A percentile compares a stretch with the other conserved stretches of the same genome.
Evolutionary conservation across 192 early-diverging fungal species (phyloP).

Genomic region (Backusella parvicylindrica): DNA sequence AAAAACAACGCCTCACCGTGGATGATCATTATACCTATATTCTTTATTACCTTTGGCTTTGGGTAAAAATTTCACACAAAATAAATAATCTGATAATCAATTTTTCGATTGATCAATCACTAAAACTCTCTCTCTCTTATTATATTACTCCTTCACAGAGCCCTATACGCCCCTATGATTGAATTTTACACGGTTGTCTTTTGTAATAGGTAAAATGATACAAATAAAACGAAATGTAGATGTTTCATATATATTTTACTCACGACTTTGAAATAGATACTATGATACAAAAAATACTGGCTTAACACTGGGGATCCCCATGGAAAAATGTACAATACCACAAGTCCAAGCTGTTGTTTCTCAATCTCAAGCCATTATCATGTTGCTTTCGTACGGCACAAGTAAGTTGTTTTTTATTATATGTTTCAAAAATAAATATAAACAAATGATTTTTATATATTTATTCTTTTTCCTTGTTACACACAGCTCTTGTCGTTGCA

Average conservation of each 20-base stretch:
- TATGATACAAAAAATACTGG: not conserved
- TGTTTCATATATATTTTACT: not conserved
- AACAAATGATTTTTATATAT: not conserved
- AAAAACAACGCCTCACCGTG: constrained; percentile 9
- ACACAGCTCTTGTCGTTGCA: constrained; percentile 17
- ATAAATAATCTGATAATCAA: not conserved
- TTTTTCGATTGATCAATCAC: not conserved
- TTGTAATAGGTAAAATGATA: constrained; percentile 31
- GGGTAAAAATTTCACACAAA: not conserved
- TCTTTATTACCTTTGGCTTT: constrained; percentile 13
- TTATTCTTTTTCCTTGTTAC: not conserved
- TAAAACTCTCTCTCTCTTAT: not conserved
- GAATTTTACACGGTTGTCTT: constrained; percentile 35
- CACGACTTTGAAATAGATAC: not conserved
- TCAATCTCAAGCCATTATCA: constrained; percentile 18
- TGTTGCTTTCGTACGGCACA: constrained; percentile 5
- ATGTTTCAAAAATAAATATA: not conserved
- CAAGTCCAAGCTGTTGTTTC: constrained; percentile 34
- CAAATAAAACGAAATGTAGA: not conserved
- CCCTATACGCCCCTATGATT: constrained; percentile 20
- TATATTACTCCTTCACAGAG: not conserved
- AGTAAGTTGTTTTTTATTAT: constrained; percentile 13
- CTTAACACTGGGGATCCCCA: not conserved
- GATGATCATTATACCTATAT: constrained; percentile 5
- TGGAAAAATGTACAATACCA: constrained; percentile 31